A percentile compares a stretch with the other conserved stretches of the same genome.
These are phyloP conservation scores for Cairneyella variabilis DNA, from an alignment of 495 filamentous ascomycete species.

Conservation along the genomic window DNA sequence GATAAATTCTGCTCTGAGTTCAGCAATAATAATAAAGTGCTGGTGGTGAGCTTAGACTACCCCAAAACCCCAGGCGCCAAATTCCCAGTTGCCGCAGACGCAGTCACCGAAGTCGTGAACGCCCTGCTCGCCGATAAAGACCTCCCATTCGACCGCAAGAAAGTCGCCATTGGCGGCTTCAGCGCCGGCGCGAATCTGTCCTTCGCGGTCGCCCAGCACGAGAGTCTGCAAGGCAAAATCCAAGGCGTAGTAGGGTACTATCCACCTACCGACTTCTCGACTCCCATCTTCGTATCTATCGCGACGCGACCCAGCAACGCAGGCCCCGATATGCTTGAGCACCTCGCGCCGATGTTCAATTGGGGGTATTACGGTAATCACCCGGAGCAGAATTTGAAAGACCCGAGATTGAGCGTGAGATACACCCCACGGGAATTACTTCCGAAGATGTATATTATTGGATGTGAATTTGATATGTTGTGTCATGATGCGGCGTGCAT, in stretches of 20 bases:
- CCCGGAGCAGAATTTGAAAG: conserved; percentile 32
- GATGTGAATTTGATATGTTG: conserved; percentile 20
- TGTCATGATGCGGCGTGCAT: conserved; percentile 32
- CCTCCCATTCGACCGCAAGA: conserved; percentile 26
- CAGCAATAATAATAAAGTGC: conserved; percentile 30
- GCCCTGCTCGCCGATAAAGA: conserved; percentile 24
- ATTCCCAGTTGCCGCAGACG: conserved; percentile 31
- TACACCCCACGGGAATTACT: conserved; percentile 32
- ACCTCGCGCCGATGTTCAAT: conserved; percentile 27
- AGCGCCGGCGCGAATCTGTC: conserved; percentile 36
- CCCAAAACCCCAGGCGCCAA: conserved; percentile 30
- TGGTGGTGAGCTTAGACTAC: conserved; percentile 36
- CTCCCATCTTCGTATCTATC: conserved; percentile 26
- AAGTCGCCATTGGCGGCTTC: conserved; percentile 35
- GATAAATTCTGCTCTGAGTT: conserved; percentile 32
- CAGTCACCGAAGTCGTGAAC: conserved; percentile 25
- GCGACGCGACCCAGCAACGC: conserved; percentile 25
- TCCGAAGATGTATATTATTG: conserved; percentile 17
- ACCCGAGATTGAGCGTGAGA: conserved; percentile 32
- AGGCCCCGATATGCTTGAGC: conserved; percentile 25
- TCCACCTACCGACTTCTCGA: conserved; percentile 32
- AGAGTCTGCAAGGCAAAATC: conserved; percentile 27
- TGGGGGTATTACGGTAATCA: conserved; percentile 33
- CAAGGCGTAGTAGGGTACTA: conserved; percentile 33
- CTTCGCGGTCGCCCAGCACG: conserved; percentile 28